Percentiles rank a stretch among this genome's conserved stretches.
Conservation (phyloP, 179 eudicot genomes). For the Camellia oleifera region DNA sequence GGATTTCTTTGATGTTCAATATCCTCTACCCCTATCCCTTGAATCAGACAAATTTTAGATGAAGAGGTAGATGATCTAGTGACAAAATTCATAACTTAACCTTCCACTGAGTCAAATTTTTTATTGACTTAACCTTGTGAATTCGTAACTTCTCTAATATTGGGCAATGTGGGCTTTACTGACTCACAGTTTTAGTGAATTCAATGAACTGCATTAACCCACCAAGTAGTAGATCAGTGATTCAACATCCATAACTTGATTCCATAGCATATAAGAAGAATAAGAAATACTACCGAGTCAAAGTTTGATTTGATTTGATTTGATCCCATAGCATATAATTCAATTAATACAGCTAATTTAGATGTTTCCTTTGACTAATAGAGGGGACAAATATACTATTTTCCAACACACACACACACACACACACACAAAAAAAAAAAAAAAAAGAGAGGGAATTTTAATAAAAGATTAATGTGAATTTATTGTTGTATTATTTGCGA, state of each 20-base stretch:
- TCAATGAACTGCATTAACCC: too few species aligned
- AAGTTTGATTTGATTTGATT: neutral
- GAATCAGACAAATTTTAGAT: too few species aligned
- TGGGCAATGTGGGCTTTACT: neutral
- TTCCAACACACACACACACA: too few species aligned
- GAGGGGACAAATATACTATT: neutral
- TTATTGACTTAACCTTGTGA: neutral
- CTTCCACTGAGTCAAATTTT: too few species aligned
- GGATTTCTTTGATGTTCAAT: too few species aligned
- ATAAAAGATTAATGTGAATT: too few species aligned
- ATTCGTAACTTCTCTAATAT: neutral
- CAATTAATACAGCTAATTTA: neutral
- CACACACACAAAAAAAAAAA: too few species aligned
- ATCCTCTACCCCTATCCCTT: too few species aligned
- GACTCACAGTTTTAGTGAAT: neutral
- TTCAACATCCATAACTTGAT: neutral
- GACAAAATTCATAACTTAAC: neutral
- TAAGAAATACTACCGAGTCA: too few species aligned
- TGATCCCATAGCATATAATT: neutral
- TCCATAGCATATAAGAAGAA: neutral
- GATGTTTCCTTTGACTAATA: neutral
- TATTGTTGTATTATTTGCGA: neutral
- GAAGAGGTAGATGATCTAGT: too few species aligned
- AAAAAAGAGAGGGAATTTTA: too few species aligned
- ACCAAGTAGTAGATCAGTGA: neutral